Evolutionary conservation across 352 stramenopile species (phyloP), one percentile per base, ranked within the genome.

Genomic region (Pythium vanterpoolii): DNA sequence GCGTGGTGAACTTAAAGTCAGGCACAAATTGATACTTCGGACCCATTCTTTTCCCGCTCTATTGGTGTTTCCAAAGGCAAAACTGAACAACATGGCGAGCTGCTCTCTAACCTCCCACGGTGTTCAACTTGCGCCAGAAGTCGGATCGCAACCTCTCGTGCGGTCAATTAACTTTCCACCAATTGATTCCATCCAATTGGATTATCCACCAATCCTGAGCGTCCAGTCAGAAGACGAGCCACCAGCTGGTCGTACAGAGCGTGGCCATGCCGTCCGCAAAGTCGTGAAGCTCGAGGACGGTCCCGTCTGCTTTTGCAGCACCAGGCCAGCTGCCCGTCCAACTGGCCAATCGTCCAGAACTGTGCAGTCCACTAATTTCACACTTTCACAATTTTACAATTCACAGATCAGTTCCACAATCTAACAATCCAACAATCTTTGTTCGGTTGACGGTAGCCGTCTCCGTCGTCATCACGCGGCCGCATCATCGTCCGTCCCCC

Each of bases 121-220:
- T 40, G 42, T 60, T 66, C 49, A 66, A 66, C 59, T 66, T 60
- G 59, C 59, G 59, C 49, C 59, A 66, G 59, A 59, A 66, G 40
- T 66, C 59, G 42, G 50, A 66, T 59, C 50, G 59, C 42, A 27
- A 60, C 50, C 27, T 24, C 50, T 59, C 50, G 59, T 7, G 50
- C 55, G 52, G 24, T 46, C 47, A 43, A 27, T 9, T 38, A 10
- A 33, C 44, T 56, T 64, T 51, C 19, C 18, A 44, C 58, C 58
- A 66, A 66, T 66, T 43, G 14, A 3, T 33, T 10, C 1, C 2
- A 8, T 30, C 2, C 19, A 34, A 14, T 42, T 53, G 28, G n/a
- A 24, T 8, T 40, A 58, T 43, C 14, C 1, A 9, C 57, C 48
- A 64, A 64, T 64, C 47, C 34, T 0, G 33, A 5, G 2, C 5